A percentile compares a stretch with the other conserved stretches of the same genome.
phyloP scores from a whole-genome alignment of 345 rosid genomes.

The Abelmoschus esculentus region DNA sequence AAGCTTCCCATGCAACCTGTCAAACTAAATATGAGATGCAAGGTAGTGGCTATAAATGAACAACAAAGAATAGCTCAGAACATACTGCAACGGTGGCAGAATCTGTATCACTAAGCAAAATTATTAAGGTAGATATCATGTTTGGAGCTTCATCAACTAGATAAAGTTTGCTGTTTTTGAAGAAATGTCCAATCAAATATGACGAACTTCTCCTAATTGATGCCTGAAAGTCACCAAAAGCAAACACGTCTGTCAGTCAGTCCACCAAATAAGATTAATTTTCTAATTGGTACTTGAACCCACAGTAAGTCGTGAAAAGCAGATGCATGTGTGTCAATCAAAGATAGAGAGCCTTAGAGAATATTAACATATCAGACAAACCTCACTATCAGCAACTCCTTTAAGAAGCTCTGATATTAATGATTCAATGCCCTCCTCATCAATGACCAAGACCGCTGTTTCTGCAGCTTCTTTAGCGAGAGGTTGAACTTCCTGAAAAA shows the following conservation, averaged over 20 bases:
- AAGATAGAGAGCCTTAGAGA: neutral
- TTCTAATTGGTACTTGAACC: conserved; percentile 68
- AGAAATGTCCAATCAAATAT: conserved; percentile 84
- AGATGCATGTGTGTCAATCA: conserved; percentile 5
- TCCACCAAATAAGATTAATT: conserved; percentile 77
- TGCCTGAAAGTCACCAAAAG: conserved; percentile 41
- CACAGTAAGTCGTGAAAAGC: neutral
- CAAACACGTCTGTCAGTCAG: conserved; percentile 9
- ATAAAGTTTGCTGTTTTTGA: conserved; percentile 84
- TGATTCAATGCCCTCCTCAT: conserved; percentile 84
- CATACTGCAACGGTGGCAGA: conserved; percentile 72
- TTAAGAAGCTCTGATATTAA: conserved; percentile 78
- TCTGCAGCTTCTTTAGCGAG: conserved; percentile 89
- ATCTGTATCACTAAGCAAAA: conserved; percentile 86
- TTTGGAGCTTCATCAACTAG: conserved; percentile 94
- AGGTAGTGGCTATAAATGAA: conserved; percentile 1
- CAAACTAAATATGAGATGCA: conserved; percentile 18
- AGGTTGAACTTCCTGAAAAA: conserved; percentile 65
- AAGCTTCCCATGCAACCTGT: conserved; percentile 95
- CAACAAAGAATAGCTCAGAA: conserved; percentile 11
- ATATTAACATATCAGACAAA: conserved; percentile 19
- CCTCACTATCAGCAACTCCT: conserved; percentile 77
- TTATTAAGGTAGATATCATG: conserved; percentile 78
- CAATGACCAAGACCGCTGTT: conserved; percentile 77
- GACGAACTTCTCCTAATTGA: conserved; percentile 82